Base-by-base conservation (phyloP, 192 early-diverging fungal genomes). In the Coemansia sp. region DNA sequence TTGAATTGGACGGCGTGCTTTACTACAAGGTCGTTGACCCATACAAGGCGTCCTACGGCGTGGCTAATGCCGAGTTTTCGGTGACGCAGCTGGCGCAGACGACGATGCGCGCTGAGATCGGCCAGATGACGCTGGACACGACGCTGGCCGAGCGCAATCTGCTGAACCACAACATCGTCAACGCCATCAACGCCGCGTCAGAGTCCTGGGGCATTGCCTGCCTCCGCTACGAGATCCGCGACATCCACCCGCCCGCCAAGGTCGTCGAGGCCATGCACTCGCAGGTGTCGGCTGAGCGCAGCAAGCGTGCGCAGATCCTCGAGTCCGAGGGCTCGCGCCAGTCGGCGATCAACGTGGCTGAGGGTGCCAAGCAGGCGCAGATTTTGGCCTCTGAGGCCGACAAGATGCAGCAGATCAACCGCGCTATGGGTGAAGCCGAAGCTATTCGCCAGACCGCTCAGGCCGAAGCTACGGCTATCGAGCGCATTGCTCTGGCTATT, bases 81-180 rank as follows among this genome's bases (percentile, higher is more conserved):
- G 86, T 99, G 44, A 89, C 94, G 6, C 97, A 99, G 80, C 87
- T 99, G 67, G 97, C 97, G n/a, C 97, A 99, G 79, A 99, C 97
- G 7, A 97, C 97, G 1, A 97, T 99, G 97, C 92, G 97, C 44
- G 96, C 97, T 5, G 97, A 99, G 76, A 99, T 99, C 75, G 97
- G 97, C 43, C 95, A 97, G 84, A 93, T 99, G 91, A 98, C 95
- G 3, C 84, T 99, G 71, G 97, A 99, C 78, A 89, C 92, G 12
- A 99, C 97, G 16, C 84, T 99, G 64, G 95, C 96, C 0, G 95
- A 99, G 80, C 90, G 97, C 77, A 92, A 94, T 46, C 91, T 92
- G 57, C 83, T 99, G 57, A 99, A 99, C 82, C 79, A 89, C 66
- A 93, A 94, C 72, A 99, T 99, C 82, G 96, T 98, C 20, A 88